Base-by-base conservation (phyloP, 116 monocot genomes). In the Thalassia testudinum region DNA sequence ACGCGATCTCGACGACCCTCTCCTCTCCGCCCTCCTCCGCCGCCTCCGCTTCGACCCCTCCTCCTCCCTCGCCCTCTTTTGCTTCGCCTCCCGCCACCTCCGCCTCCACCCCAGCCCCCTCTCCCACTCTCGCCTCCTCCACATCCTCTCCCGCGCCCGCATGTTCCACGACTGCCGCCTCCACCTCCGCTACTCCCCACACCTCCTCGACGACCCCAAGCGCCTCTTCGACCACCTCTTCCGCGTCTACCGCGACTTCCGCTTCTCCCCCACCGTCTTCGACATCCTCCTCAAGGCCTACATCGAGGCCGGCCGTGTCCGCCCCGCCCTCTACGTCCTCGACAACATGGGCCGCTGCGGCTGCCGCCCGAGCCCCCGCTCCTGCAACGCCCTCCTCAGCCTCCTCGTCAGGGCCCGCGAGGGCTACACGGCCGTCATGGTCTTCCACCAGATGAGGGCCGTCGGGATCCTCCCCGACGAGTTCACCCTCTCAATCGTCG, bases 261-360 rank as follows among this genome's bases (percentile, higher is more conserved):
- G 59, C 11, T 95, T 88, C 68, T 83, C 88, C 0, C 69, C 88
- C 12, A 71, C 58, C 0, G 74, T 75, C 11, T 85, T 88, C 43
- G 88, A 95, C 52, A 75, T 85, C 72, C 76, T 95, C 18, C 47
- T 95, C 24, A 87, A 85, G 48, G 75, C 54, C 0, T 85, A 78
- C 24, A 57, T 70, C 1, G 79, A 87, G 24, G 40, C 10, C 21
- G 78, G 71, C 1, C 40, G 55, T 38, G 16, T 67, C 3, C 72
- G 67, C 43, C 56, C 74, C 25, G 95, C 95, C 7, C 88, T 95
- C 54, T 72, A 53, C 26, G 80, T 88, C 51, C 74, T 88, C 43
- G 95, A 95, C 60, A 88, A 79, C 48, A 95, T 88, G 95, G 74
- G 71, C 1, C 78, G 44, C 53, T 54, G 40, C 50, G 85, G 88